phyloP scores from a whole-genome alignment of 1,284 basidiomycete species.

The Wallemia ichthyophaga region DNA sequence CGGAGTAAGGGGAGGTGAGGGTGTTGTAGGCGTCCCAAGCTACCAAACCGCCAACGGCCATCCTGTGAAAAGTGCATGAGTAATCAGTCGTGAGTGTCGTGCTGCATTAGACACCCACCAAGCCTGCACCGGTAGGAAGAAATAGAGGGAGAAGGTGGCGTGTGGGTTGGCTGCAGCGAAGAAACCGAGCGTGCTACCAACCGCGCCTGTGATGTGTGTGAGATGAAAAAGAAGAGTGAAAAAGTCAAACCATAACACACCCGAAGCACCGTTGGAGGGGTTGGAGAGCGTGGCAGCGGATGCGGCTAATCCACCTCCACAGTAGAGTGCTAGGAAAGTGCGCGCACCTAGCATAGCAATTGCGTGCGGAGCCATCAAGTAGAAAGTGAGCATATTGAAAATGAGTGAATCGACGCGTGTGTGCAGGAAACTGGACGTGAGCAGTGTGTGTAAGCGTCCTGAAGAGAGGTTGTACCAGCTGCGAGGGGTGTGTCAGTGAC shows the following conservation, averaged over 20 bases:
- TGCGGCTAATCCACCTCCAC: not conserved
- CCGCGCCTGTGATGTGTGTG: not conserved
- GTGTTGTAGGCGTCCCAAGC: not conserved
- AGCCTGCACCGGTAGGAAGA: not conserved
- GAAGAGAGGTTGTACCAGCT: not conserved
- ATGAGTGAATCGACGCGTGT: not conserved
- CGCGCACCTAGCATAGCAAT: not conserved
- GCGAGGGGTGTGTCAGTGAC: too few species aligned
- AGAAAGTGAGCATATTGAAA: not conserved
- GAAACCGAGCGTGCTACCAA: not conserved
- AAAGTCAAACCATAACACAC: not conserved
- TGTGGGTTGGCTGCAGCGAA: not conserved
- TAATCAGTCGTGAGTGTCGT: too few species aligned
- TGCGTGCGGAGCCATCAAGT: not conserved
- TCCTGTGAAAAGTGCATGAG: too few species aligned
- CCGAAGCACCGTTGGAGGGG: not conserved
- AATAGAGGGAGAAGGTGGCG: not conserved
- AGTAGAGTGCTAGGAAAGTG: not conserved
- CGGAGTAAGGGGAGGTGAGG: not conserved
- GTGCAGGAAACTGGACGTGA: not conserved
- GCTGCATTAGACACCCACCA: too few species aligned
- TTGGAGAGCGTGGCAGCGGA: not conserved
- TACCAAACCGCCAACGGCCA: not conserved
- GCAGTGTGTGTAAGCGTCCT: not conserved
- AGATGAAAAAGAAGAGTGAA: not conserved